phyloP scores from a whole-genome alignment of 2,329 filamentous ascomycete genomes.

The Xylariaceae sp. region DNA sequence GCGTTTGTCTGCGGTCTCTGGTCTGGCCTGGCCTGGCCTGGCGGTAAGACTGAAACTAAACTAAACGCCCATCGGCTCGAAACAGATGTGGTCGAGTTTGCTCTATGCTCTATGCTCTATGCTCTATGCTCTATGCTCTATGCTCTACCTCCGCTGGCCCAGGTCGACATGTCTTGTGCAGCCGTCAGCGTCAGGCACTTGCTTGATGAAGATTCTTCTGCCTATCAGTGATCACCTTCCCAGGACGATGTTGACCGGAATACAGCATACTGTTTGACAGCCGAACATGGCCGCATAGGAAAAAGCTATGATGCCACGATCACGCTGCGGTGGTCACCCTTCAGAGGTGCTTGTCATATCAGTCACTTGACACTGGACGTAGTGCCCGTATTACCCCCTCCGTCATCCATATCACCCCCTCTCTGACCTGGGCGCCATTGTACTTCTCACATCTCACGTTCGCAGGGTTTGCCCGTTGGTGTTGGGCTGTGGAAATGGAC shows the following conservation, averaged over 20 bases:
- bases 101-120: background rate
- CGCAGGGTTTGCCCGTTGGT: background rate
- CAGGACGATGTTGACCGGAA: background rate
- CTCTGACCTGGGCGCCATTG: background rate
- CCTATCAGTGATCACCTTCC: constrained; percentile 6
- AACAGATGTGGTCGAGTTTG: constrained; percentile 18
- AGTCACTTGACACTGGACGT: constrained; percentile 14
- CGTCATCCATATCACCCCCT: background rate
- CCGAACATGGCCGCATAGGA: constrained; percentile 2
- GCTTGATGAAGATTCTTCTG: background rate
- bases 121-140: too few species aligned
- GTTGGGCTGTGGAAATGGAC: background rate
- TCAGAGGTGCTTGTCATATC: constrained; percentile 8
- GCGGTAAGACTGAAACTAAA: constrained; percentile 20
- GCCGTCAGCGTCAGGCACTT: constrained; percentile 7
- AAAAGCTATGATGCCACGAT: constrained; percentile 11
- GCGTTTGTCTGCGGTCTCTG: constrained; percentile 24
- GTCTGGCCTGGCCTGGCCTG: background rate
- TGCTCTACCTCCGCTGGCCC: background rate
- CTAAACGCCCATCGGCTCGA: constrained; percentile 19
- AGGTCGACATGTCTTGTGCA: constrained; percentile 11
- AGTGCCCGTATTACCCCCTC: constrained; percentile 10
- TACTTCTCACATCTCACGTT: background rate
- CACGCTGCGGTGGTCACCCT: constrained; percentile 13
- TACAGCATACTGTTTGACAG: constrained; percentile 14